phyloP scores from a whole-genome alignment of 768 basidiomycete species.

The Glaciozyma martinii region DNA sequence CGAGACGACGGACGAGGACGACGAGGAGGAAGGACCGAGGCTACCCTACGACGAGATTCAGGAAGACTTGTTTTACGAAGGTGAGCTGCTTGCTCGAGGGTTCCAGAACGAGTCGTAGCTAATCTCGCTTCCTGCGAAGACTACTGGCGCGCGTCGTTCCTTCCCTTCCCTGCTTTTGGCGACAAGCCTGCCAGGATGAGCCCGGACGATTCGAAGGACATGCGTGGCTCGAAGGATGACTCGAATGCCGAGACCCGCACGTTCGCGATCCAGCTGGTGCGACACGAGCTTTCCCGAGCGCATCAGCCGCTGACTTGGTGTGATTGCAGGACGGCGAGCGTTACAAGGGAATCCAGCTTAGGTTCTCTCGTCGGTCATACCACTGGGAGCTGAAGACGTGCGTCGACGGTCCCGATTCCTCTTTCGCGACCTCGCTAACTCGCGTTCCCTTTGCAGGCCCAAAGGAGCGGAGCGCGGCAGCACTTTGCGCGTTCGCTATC shows the following conservation, averaged over 20 bases:
- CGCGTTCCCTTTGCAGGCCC: too few relatives aligned
- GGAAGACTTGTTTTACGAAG: conserved; percentile 7
- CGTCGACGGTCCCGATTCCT: background rate
- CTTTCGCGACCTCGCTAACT: background rate
- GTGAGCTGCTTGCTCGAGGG: background rate
- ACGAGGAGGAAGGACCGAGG: background rate
- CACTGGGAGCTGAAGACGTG: background rate
- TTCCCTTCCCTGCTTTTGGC: background rate
- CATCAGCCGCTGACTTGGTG: too few relatives aligned
- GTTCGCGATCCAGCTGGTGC: conserved; percentile 5
- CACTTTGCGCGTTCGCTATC: background rate
- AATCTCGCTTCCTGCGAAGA: background rate
- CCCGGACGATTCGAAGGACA: background rate
- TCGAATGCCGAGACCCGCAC: too few relatives aligned
- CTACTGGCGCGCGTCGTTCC: background rate
- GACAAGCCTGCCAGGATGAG: background rate
- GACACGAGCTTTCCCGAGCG: background rate
- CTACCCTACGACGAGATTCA: background rate
- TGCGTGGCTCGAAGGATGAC: too few relatives aligned
- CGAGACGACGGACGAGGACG: conserved; percentile 1
- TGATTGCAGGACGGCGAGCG: background rate
- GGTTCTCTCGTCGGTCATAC: background rate
- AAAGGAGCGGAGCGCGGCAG: background rate
- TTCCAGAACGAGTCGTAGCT: background rate
- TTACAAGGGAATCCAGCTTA: background rate